Conservation (phyloP, 371 early-diverging fungal genomes). For the Mucor mucedo region DNA sequence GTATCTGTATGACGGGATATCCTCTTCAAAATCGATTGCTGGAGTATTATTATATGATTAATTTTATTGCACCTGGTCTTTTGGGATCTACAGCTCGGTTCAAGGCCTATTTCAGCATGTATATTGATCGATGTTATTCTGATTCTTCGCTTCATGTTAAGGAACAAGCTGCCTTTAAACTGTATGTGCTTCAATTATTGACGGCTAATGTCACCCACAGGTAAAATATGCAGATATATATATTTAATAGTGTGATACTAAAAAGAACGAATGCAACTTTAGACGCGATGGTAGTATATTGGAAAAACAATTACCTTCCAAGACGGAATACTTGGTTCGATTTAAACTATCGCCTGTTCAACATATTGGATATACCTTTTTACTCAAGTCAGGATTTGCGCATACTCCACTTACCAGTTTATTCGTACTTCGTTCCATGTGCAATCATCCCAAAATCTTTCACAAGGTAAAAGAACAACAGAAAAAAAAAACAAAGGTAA, state of each 20-base stretch:
- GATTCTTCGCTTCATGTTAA: conserved; percentile 61
- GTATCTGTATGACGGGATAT: conserved; percentile 87
- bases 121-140: conserved; percentile 66
- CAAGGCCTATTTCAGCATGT: conserved; percentile 62
- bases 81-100: conserved; percentile 64
- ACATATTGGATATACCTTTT: conserved; percentile 50
- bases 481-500: background rate
- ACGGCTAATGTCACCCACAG: conserved; percentile 20
- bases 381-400: conserved; percentile 1
- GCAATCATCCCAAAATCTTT: conserved; percentile 77
- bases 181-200: conserved; percentile 23
- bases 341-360: conserved; percentile 67
- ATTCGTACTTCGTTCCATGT: conserved; percentile 55
- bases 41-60: conserved; percentile 75
- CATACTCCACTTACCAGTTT: conserved; percentile 21
- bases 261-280: background rate
- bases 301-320: conserved; percentile 63
- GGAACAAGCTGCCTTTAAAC: conserved; percentile 28
- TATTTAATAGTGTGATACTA: background rate
- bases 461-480: conserved; percentile 32
- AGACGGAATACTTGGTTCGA: conserved; percentile 72
- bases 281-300: conserved; percentile 60
- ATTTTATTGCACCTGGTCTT: conserved; percentile 70
- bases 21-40: conserved; percentile 86
- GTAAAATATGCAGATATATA: background rate